phyloP scores from a whole-genome alignment of 2,329 filamentous ascomycete genomes.

The Penicillium carneum region DNA sequence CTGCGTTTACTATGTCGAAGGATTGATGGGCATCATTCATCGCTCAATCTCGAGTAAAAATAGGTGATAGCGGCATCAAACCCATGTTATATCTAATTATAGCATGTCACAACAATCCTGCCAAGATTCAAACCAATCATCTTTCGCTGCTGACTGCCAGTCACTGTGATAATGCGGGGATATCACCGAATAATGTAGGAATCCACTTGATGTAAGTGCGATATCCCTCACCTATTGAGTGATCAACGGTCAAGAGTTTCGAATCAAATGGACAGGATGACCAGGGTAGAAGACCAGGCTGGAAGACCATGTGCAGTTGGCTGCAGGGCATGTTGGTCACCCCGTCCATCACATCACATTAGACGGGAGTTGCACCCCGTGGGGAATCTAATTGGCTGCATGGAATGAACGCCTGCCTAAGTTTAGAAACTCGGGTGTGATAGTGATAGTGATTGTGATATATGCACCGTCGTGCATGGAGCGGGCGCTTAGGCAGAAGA shows the following conservation, averaged over 20 bases:
- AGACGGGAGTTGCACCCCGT: not conserved
- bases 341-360: constrained; percentile 16
- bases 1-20: not conserved
- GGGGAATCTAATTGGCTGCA: constrained; percentile 17
- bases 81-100: constrained; percentile 8
- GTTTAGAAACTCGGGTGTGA: constrained; percentile 34
- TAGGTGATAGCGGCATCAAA: not conserved
- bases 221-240: not conserved
- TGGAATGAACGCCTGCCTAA: constrained; percentile 12
- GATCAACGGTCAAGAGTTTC: not conserved
- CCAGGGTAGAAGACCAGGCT: too few relatives aligned
- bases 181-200: constrained; percentile 3
- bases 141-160: constrained; percentile 9
- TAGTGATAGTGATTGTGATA: constrained; percentile 26
- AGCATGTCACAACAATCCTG: not conserved
- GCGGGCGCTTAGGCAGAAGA: constrained; percentile 30
- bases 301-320: constrained; percentile 7
- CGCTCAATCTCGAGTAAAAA: not conserved
- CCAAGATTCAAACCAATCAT: constrained; percentile 6
- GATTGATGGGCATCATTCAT: not conserved
- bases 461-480: constrained; percentile 30
- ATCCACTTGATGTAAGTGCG: not conserved
- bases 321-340: constrained; percentile 21
- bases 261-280: not conserved
- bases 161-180: constrained; percentile 18